These are phyloP conservation scores for Xylaria multiplex DNA, from an alignment of 2,329 filamentous ascomycete genomes.

Conservation along the genomic window DNA sequence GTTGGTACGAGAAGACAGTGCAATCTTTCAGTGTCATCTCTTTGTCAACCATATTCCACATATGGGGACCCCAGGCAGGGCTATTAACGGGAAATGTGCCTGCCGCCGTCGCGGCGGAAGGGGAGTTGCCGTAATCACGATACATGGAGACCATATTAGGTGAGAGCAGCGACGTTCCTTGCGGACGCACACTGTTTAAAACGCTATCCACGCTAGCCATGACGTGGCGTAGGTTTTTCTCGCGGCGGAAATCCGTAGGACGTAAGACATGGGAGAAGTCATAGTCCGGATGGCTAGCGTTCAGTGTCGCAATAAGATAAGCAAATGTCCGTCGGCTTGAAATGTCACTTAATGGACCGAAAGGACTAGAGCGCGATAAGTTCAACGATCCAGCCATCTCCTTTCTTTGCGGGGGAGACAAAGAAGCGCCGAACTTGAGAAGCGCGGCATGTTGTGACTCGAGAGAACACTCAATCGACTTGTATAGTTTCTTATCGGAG, in stretches of 20 bases:
- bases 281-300: constrained; percentile 95
- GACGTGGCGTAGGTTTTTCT: constrained; percentile 80
- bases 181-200: constrained; percentile 84
- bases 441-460: constrained; percentile 92
- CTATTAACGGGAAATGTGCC: constrained; percentile 58
- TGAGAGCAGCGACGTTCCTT: constrained; percentile 52
- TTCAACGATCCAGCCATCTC: constrained; percentile 75
- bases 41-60: constrained; percentile 92
- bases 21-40: constrained; percentile 94
- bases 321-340: constrained; percentile 92
- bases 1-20: constrained; percentile 87
- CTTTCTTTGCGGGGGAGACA: constrained; percentile 83
- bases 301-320: constrained; percentile 94
- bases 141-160: constrained; percentile 55
- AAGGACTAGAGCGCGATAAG: constrained; percentile 87
- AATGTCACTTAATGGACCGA: constrained; percentile 87
- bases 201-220: constrained; percentile 91
- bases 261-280: constrained; percentile 94
- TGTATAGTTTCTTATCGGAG: constrained; percentile 96
- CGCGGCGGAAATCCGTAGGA: constrained; percentile 88
- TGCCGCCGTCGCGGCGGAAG: constrained; percentile 50
- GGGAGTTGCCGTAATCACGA: constrained; percentile 51
- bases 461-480: constrained; percentile 90
- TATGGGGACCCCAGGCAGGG: constrained; percentile 83
- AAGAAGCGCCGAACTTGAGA: constrained; percentile 83